Percentiles rank a stretch among this genome's conserved stretches.
Evolutionary conservation across 2,329 filamentous ascomycete genomes (phyloP).

Genomic region (Colletotrichum somersetense): DNA sequence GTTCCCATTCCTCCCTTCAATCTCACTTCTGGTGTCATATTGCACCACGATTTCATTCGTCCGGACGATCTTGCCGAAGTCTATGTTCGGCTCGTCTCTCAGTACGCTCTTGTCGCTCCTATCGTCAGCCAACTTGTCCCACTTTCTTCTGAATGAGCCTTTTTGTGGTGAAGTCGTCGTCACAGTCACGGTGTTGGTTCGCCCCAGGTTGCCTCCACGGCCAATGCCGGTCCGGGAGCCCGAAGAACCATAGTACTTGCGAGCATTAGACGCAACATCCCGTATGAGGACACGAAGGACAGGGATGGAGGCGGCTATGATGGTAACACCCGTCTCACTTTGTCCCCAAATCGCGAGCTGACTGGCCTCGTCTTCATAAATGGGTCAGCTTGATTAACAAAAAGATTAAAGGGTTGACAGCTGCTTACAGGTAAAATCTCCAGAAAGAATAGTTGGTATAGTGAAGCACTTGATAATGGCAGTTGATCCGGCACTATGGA

Average conservation of each 20-base stretch:
- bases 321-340: slow-evolving; percentile 28
- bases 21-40: slow-evolving; percentile 34
- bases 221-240: slow-evolving; percentile 9
- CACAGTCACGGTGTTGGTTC: slow-evolving; percentile 24
- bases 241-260: slow-evolving; percentile 29
- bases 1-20: slow-evolving; percentile 15
- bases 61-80: slow-evolving; percentile 43
- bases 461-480: slow-evolving; percentile 41
- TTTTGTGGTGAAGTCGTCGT: slow-evolving; percentile 23
- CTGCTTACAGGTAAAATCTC: slow-evolving; percentile 34
- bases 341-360: slow-evolving; percentile 32
- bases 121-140: slow-evolving; percentile 37
- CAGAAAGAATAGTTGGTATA: slow-evolving; percentile 31
- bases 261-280: slow-evolving; percentile 21
- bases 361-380: slow-evolving; percentile 28
- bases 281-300: slow-evolving; percentile 41
- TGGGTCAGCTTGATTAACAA: slow-evolving; percentile 45
- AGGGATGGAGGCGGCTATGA: slow-evolving; percentile 37
- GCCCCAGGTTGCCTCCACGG: background rate
- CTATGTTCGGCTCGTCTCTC: slow-evolving; percentile 15
- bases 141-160: slow-evolving; percentile 23
- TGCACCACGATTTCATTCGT: slow-evolving; percentile 43
- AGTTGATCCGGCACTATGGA: slow-evolving; percentile 40
- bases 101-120: slow-evolving; percentile 39
- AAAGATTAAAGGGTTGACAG: slow-evolving; percentile 43